Conservation (phyloP, 1,284 basidiomycete genomes). For the Veloporphyrellus conicus region DNA sequence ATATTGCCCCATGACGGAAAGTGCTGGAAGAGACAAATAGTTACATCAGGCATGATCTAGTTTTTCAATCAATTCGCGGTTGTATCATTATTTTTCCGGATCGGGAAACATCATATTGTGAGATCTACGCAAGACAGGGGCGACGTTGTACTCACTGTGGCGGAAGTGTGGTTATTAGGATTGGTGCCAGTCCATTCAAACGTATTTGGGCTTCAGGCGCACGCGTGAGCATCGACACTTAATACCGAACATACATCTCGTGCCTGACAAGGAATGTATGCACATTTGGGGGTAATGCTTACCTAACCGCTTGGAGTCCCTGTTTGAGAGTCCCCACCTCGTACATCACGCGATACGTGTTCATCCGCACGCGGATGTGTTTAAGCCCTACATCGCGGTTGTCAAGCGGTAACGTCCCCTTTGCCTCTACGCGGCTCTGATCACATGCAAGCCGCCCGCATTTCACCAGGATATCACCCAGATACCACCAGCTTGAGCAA, state of each 20-base stretch:
- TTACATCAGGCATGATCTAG: conserved; percentile 48
- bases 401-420: not conserved
- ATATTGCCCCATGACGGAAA: conserved; percentile 44
- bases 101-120: not conserved
- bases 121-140: not conserved
- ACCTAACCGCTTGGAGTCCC: conserved; percentile 43
- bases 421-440: not conserved
- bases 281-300: conserved; percentile 15
- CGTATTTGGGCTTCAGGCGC: conserved; percentile 38
- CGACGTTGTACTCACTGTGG: conserved; percentile 40
- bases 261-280: too few relatives aligned
- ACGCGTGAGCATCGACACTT: too few relatives aligned
- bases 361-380: conserved; percentile 38
- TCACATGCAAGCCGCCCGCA: conserved; percentile 1
- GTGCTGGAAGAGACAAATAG: conserved; percentile 42
- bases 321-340: conserved; percentile 37
- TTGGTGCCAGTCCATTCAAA: conserved; percentile 57
- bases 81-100: not conserved
- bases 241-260: too few relatives aligned
- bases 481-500: not conserved
- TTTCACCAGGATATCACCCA: conserved; percentile 14
- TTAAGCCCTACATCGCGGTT: conserved; percentile 29
- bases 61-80: too few relatives aligned
- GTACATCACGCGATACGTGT: conserved; percentile 38
- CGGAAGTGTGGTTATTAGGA: conserved; percentile 52